Evolutionary conservation across 2,329 filamentous ascomycete genomes (phyloP), one percentile per base, ranked within the genome.

Genomic region (Xylariaceae sp.): DNA sequence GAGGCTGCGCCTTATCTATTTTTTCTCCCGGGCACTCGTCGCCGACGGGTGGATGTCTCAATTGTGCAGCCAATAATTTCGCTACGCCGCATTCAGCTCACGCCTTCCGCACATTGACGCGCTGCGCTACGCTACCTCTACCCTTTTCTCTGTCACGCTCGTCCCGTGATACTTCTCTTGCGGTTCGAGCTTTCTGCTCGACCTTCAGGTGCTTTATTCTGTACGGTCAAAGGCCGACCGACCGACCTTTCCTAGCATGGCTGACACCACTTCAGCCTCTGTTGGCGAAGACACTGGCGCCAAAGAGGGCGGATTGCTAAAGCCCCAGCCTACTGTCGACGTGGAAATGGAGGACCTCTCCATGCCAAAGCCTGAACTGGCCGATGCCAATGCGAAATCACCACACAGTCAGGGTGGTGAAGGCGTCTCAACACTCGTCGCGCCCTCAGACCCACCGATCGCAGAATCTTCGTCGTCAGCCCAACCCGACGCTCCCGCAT

Each of bases 341-440:
- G 60, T 68, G 4, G 66, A 68, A 48, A 67, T 68, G 65, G 61
- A 67, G 53, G 64, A 67, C 51, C 62, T 68, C 34, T 65, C 66
- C 9, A 57, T 60, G 39, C 46, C 49, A 47, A 53, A 64, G 30
- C 61, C 63, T 11, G 59, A 65, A 43, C 60, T 61, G 50, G 59
- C 60, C 43, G 63, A 63, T 51, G 51, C 53, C 19, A 57, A 64
- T 32, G 47, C 49, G 39, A 45, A 60, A 37, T 50, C 52, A 37
- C 43, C 60, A 31, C 58, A 57, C 50, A 60, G 46, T 52, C 62
- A 59, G 53, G 59, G 57, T 52, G 49, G 54, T 51, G 60, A 63
- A 27, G 55, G 62, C 44, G 49, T 44, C 27, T 53, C 61, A 42
- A 53, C 62, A 46, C 60, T 62, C 26, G 62, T 60, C 19, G 54